Evolutionary conservation across 495 filamentous ascomycete species (phyloP).

Genomic region (Penicillium nucicola): DNA sequence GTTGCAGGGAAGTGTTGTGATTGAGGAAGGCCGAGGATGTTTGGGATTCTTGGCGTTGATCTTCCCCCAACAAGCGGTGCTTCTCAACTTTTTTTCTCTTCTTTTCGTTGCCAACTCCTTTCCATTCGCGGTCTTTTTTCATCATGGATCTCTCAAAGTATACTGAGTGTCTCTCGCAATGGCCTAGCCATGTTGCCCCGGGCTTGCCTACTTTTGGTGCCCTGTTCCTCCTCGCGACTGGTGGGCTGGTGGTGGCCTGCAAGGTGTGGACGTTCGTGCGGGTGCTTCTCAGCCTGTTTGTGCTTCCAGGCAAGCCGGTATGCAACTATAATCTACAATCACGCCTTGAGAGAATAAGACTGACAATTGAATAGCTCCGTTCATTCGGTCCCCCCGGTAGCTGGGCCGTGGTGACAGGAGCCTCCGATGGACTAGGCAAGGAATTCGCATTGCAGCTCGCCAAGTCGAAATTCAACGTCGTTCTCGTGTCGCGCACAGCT

Average conservation of each 20-base stretch:
- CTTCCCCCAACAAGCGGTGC: conserved; percentile 22
- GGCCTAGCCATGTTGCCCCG: conserved; percentile 33
- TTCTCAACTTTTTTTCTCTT: conserved; percentile 18
- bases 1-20: neutral
- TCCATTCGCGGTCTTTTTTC: conserved; percentile 1
- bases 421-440: conserved; percentile 95
- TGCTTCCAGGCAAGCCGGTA: conserved; percentile 67
- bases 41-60: conserved; percentile 28
- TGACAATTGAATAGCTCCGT: conserved; percentile 58
- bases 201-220: conserved; percentile 38
- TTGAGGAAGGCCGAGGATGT: conserved; percentile 20
- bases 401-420: conserved; percentile 94
- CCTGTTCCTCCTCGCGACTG: conserved; percentile 46
- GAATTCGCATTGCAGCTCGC: conserved; percentile 92
- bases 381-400: conserved; percentile 89
- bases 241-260: conserved; percentile 55
- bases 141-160: conserved; percentile 40
- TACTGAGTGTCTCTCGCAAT: conserved; percentile 31
- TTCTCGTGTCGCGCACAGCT: conserved; percentile 90
- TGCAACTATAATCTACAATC: conserved; percentile 11
- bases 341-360: neutral
- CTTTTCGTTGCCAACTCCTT: conserved; percentile 5
- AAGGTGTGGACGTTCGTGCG: conserved; percentile 59
- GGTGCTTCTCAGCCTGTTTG: conserved; percentile 70
- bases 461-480: conserved; percentile 84